These are phyloP conservation scores for Alternaria viburni DNA, from an alignment of 2,329 filamentous ascomycete species.

Conservation along the genomic window DNA sequence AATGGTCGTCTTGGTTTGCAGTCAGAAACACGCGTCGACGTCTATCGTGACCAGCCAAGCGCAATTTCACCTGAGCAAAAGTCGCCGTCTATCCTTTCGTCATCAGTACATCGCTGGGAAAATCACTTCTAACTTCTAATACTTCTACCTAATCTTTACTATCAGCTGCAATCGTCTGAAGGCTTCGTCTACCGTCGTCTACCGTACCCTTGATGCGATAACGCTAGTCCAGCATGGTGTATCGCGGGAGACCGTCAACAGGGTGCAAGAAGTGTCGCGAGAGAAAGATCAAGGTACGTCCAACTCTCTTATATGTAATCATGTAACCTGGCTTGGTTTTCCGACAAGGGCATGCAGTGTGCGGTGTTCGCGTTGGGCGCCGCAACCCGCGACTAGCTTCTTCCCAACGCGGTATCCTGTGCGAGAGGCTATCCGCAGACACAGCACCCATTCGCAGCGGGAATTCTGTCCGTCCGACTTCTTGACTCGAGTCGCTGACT, in stretches of 20 bases:
- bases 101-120: neutral
- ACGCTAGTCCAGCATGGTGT: conserved; percentile 34
- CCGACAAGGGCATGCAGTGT: neutral
- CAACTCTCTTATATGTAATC: neutral
- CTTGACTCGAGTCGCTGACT: conserved; percentile 1
- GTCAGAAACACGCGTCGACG: neutral
- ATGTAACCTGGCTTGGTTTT: neutral
- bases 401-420: conserved; percentile 8
- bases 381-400: neutral
- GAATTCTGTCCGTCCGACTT: neutral
- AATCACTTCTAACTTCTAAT: no score
- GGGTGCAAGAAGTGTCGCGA: conserved; percentile 48
- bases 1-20: neutral
- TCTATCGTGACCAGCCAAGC: neutral
- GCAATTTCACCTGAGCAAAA: neutral
- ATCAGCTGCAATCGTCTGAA: neutral
- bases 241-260: conserved; percentile 42
- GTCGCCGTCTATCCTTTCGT: neutral
- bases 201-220: neutral
- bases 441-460: neutral
- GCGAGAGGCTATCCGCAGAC: neutral
- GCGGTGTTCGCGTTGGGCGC: neutral
- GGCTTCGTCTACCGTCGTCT: no score
- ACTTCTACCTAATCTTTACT: neutral
- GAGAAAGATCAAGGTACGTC: conserved; percentile 50